Evolutionary conservation across 2,329 filamentous ascomycete species (phyloP).

Genomic region (Bipolaris bicolor): DNA sequence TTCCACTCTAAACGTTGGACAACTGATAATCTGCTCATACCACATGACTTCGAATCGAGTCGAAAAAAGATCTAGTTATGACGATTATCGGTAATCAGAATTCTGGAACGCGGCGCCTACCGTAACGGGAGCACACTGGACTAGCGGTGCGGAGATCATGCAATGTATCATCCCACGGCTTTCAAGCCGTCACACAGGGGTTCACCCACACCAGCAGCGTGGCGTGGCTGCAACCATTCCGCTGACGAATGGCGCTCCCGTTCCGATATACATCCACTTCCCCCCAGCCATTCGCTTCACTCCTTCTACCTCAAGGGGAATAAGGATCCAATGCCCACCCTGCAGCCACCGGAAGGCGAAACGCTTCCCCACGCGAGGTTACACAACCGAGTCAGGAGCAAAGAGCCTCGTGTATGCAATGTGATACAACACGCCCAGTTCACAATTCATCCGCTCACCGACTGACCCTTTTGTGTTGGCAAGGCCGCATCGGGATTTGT

Average conservation of each 20-base stretch:
- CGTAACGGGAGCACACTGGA: neutral
- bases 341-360: constrained; percentile 1
- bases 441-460: neutral
- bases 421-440: neutral
- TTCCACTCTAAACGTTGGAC: neutral
- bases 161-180: neutral
- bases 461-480: neutral
- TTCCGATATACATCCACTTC: neutral
- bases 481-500: neutral
- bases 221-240: neutral
- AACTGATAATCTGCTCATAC: neutral
- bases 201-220: neutral
- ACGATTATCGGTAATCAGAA: neutral
- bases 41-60: neutral
- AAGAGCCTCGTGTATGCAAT: constrained; percentile 4
- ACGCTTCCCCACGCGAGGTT: neutral
- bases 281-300: neutral
- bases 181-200: neutral
- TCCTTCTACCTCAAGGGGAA: neutral
- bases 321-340: neutral
- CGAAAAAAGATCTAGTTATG: neutral
- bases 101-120: neutral
- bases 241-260: neutral
- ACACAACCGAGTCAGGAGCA: neutral
- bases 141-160: constrained; percentile 9